Evolutionary conservation across 768 basidiomycete species (phyloP), one percentile per base, ranked within the genome.

Genomic region (Leccinum olivaceopallidum): DNA sequence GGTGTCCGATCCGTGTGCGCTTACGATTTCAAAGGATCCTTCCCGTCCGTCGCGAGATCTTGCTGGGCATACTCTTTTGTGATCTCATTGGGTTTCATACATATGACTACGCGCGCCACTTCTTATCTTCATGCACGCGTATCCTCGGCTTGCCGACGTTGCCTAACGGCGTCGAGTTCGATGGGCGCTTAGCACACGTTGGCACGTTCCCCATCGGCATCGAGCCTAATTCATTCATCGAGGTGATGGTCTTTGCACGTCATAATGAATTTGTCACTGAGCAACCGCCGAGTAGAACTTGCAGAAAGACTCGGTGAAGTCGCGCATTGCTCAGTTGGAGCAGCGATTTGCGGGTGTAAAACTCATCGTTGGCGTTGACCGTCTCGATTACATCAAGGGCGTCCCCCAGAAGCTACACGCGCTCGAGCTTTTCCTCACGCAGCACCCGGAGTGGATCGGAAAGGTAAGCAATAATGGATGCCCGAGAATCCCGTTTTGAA

Each of bases 141-240:
- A 96, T 99, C 65, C 86, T 99, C 42, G 90, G 90, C 36, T 83
- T 98, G 34, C 88, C 94, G 14, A 98, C 97, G 2, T 94, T 97
- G 91, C 97, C 97, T 4, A 98, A 98, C 72, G 94, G 96, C 49
- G 93, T 98, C 65, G 93, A 97, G 71, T 95, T 97, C 67, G 92
- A 94, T 70, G 95, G 96, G 44, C 88, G 95, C 37, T 84, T 97
- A 60, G 95, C 94, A 22, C 94, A 97, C 66, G 96, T 99, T 64
- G 97, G 97, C 50, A 99, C 97, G 2, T 99, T 96, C 82, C 97
- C 97, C 18, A 98, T 99, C 69, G 97, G 97, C 62, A 99, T 99
- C 64, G 97, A 99, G 71, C 96, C 97, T 1, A 77, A 78, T 53
- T 94, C 93, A 54, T 99, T 99, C 75, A 87, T 92, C 59, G 85